Evolutionary conservation across 495 filamentous ascomycete species (phyloP), one percentile per base, ranked within the genome.

Genomic region (Podospora fimiseda): DNA sequence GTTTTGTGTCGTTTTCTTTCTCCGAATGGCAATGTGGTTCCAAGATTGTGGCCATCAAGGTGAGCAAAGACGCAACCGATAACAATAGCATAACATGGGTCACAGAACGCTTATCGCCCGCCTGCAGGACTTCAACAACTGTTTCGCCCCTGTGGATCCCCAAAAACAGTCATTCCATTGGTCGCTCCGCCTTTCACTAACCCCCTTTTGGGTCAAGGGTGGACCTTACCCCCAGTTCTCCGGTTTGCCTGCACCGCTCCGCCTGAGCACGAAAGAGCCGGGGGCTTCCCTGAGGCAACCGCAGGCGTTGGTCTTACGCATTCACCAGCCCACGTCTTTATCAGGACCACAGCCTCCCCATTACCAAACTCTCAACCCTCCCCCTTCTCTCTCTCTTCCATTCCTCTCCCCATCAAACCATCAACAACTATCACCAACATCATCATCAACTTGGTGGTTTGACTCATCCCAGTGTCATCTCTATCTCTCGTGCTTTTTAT

Each of bases 321-420:
- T 51, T 48, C 57, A 38, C 60, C 56, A 51, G 51, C 56, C 57
- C 56, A 44, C 53, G 43, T 56, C 60, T 65, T 65, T 70, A 61
- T 61, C 58, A 68, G 52, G 48, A 53, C 27, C 43, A 27, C 50
- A 62, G 58, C 61, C 62, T 63, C 69, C 67, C 65, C 67, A 60
- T 44, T 48, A 53, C 56, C 52, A 48, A 63, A 44, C 58, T 63
- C 60, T 57, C 51, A 50, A 47, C 42, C 58, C 56, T 59, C 54
- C 62, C 56, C 58, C 58, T 57, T 60, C 57, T 55, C 43, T 60
- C 53, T 60, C 52, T 51, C 57, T 33, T 40, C 50, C 51, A 43
- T 40, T 40, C 69, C 71, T 72, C 67, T 69, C 67, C 67, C 64
- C 66, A 72, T 65, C 74, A 63, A 61, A 52, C 63, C 65, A 48